Evolutionary conservation across 2,329 filamentous ascomycete species (phyloP).

Genomic region (Beauveria rudraprayagi): DNA sequence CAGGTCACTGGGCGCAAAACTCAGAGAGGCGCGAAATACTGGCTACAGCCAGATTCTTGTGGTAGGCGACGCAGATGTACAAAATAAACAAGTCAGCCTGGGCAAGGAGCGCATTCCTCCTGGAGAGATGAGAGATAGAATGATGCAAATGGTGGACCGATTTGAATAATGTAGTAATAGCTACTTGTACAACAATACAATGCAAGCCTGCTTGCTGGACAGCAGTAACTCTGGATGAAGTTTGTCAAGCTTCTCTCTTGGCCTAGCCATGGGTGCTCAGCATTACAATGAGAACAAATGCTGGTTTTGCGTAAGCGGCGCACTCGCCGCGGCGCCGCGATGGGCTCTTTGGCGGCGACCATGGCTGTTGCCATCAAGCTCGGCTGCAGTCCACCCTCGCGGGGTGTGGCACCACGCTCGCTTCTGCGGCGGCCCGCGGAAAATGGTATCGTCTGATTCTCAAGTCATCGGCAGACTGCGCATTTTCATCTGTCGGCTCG

Average conservation of each 20-base stretch:
- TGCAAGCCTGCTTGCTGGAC: neutral
- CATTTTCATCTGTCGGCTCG: slow-evolving; percentile 7
- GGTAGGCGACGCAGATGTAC: slow-evolving; percentile 58
- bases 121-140: slow-evolving; percentile 34
- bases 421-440: neutral
- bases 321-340: neutral
- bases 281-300: neutral
- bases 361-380: neutral
- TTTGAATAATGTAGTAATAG: slow-evolving; percentile 34
- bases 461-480: neutral
- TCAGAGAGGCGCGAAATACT: slow-evolving; percentile 61
- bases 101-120: slow-evolving; percentile 36
- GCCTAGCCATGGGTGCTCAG: neutral
- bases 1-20: slow-evolving; percentile 58
- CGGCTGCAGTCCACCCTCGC: neutral
- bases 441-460: neutral
- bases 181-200: neutral
- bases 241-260: neutral
- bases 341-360: neutral
- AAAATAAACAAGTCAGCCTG: slow-evolving; percentile 44
- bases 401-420: neutral
- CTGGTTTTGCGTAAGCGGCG: neutral
- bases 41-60: slow-evolving; percentile 69
- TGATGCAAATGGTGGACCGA: slow-evolving; percentile 37
- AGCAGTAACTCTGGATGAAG: neutral